Conservation (phyloP, 805 yeast genomes). For the Danielia oregonensis region DNA sequence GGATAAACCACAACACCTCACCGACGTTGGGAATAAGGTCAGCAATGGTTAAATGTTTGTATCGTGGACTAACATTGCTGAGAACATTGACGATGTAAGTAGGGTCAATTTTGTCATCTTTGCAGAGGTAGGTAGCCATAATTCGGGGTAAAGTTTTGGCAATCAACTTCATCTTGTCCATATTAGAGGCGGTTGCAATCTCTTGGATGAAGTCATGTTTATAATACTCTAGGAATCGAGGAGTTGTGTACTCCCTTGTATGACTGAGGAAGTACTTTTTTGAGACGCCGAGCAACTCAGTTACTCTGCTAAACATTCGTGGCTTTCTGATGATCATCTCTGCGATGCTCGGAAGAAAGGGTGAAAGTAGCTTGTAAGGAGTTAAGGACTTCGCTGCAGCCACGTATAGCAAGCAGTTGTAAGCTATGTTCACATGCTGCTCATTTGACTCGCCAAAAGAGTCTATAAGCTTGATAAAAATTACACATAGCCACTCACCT, state of each 20-base stretch:
- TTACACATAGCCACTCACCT: constrained; percentile 66
- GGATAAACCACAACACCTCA: constrained; percentile 35
- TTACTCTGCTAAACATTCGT: constrained; percentile 52
- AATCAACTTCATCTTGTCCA: constrained; percentile 45
- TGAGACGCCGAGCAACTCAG: constrained; percentile 63
- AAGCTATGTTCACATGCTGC: constrained; percentile 65
- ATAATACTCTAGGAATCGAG: constrained; percentile 66
- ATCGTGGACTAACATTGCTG: constrained; percentile 49
- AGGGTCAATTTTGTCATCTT: constrained; percentile 46
- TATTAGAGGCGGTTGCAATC: constrained; percentile 52
- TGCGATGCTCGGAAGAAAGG: constrained; percentile 72
- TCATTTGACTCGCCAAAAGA: constrained; percentile 61
- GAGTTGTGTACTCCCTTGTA: constrained; percentile 72
- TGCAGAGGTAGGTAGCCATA: constrained; percentile 54
- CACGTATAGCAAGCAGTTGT: constrained; percentile 56
- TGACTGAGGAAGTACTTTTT: constrained; percentile 59
- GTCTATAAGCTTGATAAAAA: constrained; percentile 62
- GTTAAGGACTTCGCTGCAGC: constrained; percentile 57
- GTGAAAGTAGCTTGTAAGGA: constrained; percentile 76
- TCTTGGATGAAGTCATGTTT: constrained; percentile 59
- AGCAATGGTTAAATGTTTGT: constrained; percentile 27
- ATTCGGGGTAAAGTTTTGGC: constrained; percentile 48
- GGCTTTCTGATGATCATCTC: constrained; percentile 60
- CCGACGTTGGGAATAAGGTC: constrained; percentile 37
- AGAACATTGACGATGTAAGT: constrained; percentile 50